Conservation (phyloP, 1,139 yeast species). For the Suhomyces atakaporum region DNA sequence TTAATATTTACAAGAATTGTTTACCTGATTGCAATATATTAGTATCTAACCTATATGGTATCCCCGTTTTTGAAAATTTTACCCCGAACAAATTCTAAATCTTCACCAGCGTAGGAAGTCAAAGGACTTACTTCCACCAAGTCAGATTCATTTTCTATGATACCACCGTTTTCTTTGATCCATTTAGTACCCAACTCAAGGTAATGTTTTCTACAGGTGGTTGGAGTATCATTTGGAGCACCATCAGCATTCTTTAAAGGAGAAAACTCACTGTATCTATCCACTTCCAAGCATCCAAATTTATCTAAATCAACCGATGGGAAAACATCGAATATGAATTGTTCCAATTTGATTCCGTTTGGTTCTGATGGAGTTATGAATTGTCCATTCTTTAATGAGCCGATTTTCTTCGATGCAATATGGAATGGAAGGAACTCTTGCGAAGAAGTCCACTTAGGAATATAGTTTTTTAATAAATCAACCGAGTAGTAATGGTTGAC, state of each 20-base stretch:
- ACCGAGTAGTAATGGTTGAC: slow-evolving; percentile 95
- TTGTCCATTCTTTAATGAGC: slow-evolving; percentile 52
- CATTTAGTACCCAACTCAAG: slow-evolving; percentile 75
- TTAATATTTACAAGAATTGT: too few species aligned
- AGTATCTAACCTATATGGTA: slow-evolving; percentile 29
- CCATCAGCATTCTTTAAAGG: slow-evolving; percentile 93
- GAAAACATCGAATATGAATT: slow-evolving; percentile 95
- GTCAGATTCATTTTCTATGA: slow-evolving; percentile 41
- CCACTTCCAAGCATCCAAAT: slow-evolving; percentile 93
- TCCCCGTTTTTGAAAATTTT: slow-evolving; percentile 47
- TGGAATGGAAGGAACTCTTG: slow-evolving; percentile 82
- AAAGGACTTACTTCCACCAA: slow-evolving; percentile 78
- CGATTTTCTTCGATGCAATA: slow-evolving; percentile 89
- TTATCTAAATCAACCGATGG: slow-evolving; percentile 69
- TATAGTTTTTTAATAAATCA: slow-evolving; percentile 56
- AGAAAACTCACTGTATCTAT: slow-evolving; percentile 80
- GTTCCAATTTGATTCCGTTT: slow-evolving; percentile 94
- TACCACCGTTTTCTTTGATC: slow-evolving; percentile 71
- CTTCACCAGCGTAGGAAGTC: slow-evolving; percentile 85
- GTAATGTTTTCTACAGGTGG: slow-evolving; percentile 70
- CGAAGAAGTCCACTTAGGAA: slow-evolving; percentile 71
- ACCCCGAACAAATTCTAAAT: slow-evolving; percentile 62
- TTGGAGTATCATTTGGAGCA: slow-evolving; percentile 79
- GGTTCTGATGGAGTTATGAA: slow-evolving; percentile 64
- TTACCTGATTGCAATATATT: too few species aligned